Base-by-base conservation (phyloP, 257 asterid species). In the Solanum chilense region DNA sequence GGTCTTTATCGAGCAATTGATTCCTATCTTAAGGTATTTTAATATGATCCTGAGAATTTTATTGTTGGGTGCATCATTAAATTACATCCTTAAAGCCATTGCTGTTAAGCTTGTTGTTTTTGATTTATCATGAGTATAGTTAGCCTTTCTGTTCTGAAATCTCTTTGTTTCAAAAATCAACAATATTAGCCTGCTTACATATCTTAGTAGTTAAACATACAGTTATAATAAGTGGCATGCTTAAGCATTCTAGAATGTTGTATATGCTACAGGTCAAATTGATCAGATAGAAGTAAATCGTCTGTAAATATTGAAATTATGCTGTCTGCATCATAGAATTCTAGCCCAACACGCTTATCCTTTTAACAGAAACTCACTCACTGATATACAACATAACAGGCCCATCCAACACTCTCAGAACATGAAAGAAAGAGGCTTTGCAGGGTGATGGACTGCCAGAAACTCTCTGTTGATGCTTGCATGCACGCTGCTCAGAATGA, bases 401-500 rank as follows among this genome's bases (percentile, higher is more conserved):
- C 99, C 1, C 99, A 96, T 88, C 98, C 98, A 47, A 91, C 92
- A 1, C 95, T 96, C 2, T 93, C 98, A 29, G 98, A 96, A 86
- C 98, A 96, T n/a, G 99, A 96, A 89, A 88, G 99, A 88, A 96
- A 96, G 93, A 91, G 98, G 89, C 94, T 97, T 7, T 95, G 98
- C 92, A 94, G 99, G 0, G 99, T 95, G 80, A 96, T 97, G 99
- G 99, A 97, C 76, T 93, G 99, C 91, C 98, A 95, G 90, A 97
- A 97, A 66, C 99, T 97, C 41, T 96, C 99, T 1, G 92, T 97
- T 1, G 99, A 97, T 83, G 99, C 98, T 5, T 95, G 99, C 83
- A 94, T 94, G 99, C 99, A 97, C 15, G 99, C 98, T 1, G 99
- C 99, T 2, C 99, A 95, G 82, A 97, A 96, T 73, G 99, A 97